Evolutionary conservation across 176 grass and related monocot genomes (phyloP), one percentile per base, ranked within the genome.

Genomic region (Microstegium vimineum): DNA sequence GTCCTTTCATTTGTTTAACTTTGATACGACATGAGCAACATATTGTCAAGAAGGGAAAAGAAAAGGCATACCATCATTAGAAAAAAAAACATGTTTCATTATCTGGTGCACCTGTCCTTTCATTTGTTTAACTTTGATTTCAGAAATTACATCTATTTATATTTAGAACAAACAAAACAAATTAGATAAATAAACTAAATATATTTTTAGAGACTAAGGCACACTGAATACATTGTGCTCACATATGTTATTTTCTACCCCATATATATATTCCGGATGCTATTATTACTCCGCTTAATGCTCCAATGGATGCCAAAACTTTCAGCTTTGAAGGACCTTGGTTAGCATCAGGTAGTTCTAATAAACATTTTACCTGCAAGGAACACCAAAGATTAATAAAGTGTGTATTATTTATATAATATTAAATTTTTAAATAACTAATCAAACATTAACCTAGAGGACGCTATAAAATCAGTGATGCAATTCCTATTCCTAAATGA

Each of bases 231-330:
- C 35, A 80, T 9, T 36, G 6, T 25, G 26, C 16, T n/a, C 8
- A 10, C 65, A 11, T 38, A 28, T 62, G 71, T 76, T 80, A 98
- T 87, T 92, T 98, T 89, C 81, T 98, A 76, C 75, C 70, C 84
- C 89, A 91, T 72, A 98, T 69, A 54, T 94, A 94, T 73, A 94
- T 59, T 23, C 86, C 90, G 1, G 92, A 90, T 74, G 86, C 89
- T 73, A 97, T 43, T 77, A 75, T 57, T 45, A 87, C 43, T 37
- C 86, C 90, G 3, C 84, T 80, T 38, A 93, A 11, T 64, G 79
- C 92, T 74, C 86, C 90, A 64, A 90, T 28, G 10, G 95, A 91
- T 32, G 79, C 86, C 41, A 95, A 81, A 73, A 91, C 86, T 89
- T 91, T 98, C 65, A 89, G 69, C 89, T 88, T 86, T 64, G 88